A percentile compares a stretch with the other conserved stretches of the same genome.
phyloP scores from a whole-genome alignment of 257 asterid species.

The Gentiana macrophylla region DNA sequence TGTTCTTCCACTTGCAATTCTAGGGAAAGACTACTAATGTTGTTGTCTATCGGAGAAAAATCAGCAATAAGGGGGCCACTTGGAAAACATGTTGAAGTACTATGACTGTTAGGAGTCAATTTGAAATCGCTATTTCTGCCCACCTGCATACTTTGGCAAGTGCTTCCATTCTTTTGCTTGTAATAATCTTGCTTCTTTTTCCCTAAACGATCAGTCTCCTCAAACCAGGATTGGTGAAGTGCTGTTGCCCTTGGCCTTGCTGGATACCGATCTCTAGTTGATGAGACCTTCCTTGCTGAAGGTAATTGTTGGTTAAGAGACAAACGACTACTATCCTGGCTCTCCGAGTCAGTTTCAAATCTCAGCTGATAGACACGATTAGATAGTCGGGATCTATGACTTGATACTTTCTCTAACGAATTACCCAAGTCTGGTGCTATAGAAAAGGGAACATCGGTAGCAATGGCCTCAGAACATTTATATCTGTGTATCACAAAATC shows the following conservation, averaged over 20 bases:
- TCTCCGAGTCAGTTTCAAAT: too few species aligned
- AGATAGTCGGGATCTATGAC: slow-evolving; percentile 10
- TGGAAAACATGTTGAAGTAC: slow-evolving; percentile 8
- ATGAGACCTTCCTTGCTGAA: too few species aligned
- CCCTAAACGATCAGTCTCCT: background rate
- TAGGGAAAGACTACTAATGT: background rate
- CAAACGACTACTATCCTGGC: too few species aligned
- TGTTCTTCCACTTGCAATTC: background rate
- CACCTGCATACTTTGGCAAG: too few species aligned
- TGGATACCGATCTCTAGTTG: too few species aligned
- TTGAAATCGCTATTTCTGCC: too few species aligned
- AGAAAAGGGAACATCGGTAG: slow-evolving; percentile 17
- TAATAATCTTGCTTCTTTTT: background rate
- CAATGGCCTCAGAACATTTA: slow-evolving; percentile 31
- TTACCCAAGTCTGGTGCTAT: slow-evolving; percentile 19
- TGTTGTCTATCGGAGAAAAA: too few species aligned
- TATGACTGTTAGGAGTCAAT: too few species aligned
- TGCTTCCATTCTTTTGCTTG: too few species aligned
- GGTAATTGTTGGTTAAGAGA: too few species aligned
- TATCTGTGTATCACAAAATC: slow-evolving; percentile 29
- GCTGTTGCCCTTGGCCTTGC: background rate
- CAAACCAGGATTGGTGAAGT: slow-evolving; percentile 5
- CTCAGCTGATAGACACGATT: too few species aligned
- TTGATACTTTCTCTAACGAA: slow-evolving; percentile 31
- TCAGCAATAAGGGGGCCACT: background rate